Base-by-base conservation (phyloP, 1,284 basidiomycete species). In the Naganishia sp. region DNA sequence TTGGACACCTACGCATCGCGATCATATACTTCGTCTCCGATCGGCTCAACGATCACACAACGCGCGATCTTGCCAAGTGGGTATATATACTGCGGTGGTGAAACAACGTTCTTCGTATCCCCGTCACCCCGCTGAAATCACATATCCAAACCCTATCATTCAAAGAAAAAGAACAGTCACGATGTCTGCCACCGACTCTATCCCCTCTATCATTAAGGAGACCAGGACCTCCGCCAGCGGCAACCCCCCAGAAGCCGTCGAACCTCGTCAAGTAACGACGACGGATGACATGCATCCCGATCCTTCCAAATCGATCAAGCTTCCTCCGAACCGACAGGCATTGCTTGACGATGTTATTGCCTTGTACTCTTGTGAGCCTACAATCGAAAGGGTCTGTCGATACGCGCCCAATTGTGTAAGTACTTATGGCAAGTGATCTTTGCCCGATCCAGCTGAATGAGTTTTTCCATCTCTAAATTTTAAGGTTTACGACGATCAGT, bases 211-310 rank as follows among this genome's bases (percentile, higher is more conserved):
- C 68, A 54, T 64, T 65, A 42, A 70, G 42, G 55, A 69, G 42
- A 74, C 74, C 23, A 61, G 74, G n/a, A 65, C 69, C 17, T 70
- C 74, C 39, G 73, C 74, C 6, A 71, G 70, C 9, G 71, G 72
- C 23, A 68, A 67, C 6, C 66, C 73, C 0, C 73, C 73, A 6
- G 74, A 74, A 55, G 49, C 57, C 39, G 70, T 73, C 49, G 74
- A 75, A 58, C 72, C 72, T 31, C 56, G 74, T 23, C 74, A 75
- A 63, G 71, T 70, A 25, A 65, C 72, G 1, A 72, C 74, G 6
- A 75, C 73, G 2, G 74, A 75, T 43, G 73, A 75, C 43, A 73
- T 73, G 73, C 71, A 75, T 54, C 74, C 74, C 9, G 63, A 75
- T 45, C 71, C 71, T 11, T 67, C 68, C 42, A 73, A 73, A 53